Conservation (phyloP, 306 rosid genomes). For the Styphnolobium japonicum region DNA sequence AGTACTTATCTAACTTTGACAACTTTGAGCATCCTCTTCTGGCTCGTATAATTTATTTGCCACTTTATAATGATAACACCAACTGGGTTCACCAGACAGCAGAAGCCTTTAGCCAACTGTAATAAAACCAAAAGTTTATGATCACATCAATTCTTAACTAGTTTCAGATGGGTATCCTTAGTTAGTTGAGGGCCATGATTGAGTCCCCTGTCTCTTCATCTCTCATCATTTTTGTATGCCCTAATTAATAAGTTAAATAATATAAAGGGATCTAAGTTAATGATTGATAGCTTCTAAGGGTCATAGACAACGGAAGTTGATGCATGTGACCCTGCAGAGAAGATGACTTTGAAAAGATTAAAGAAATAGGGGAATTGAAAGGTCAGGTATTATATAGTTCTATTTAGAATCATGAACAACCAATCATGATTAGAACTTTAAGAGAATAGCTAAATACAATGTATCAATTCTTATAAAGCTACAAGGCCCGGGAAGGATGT, state of each 20-base stretch:
- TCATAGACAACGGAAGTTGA: constrained; percentile 19
- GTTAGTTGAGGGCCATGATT: constrained; percentile 10
- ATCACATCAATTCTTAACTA: neutral
- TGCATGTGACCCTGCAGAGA: constrained; percentile 34
- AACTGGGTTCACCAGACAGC: neutral
- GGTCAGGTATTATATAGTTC: neutral
- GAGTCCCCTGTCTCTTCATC: neutral
- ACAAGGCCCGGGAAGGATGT: neutral
- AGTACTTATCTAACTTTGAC: neutral
- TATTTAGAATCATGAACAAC: neutral
- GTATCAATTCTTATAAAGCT: neutral
- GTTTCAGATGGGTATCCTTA: neutral
- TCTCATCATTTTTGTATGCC: neutral
- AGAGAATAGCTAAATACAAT: neutral
- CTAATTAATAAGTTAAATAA: neutral
- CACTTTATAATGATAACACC: neutral
- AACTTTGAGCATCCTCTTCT: constrained; percentile 2
- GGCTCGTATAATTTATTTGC: neutral
- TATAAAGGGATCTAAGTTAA: constrained; percentile 25
- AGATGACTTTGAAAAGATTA: neutral
- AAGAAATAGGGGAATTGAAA: neutral
- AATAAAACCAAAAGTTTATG: neutral
- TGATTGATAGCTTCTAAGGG: constrained; percentile 23
- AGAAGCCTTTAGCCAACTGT: constrained; percentile 10
- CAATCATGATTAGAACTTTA: neutral